Evolutionary conservation across 306 rosid species (phyloP), one percentile per base, ranked within the genome.

Genomic region (Vicia sativa): DNA sequence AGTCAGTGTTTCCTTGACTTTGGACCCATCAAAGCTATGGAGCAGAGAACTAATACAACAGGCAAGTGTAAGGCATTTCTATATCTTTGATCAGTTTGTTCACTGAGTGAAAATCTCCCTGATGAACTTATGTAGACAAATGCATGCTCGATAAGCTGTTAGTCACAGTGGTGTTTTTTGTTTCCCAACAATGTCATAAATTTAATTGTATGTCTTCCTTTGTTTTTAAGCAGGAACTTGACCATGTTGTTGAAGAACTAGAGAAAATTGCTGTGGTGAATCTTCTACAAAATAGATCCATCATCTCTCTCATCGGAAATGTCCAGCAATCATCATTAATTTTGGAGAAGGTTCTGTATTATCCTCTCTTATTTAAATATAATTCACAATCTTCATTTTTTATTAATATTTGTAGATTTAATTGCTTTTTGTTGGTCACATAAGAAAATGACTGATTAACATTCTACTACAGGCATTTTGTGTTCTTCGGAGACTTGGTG

Each of bases 301-400:
- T 93, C 45, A 93, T 93, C 67, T 93, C 98, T 72, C 98, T 93
- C 67, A 93, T 93, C 46, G 98, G 98, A 76, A 90, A 93, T 79
- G 97, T 88, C 66, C 97, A 90, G 87, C 85, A 74, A 73, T 93
- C 98, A 64, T 90, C 98, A 21, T 86, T 86, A 54, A 88, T 93
- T 81, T 84, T 93, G 79, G 98, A 93, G 79, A 90, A 88, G 97
- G 98, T 93, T 75, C 62, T 55, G 58, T 64, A 43, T 23, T 75
- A 48, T 42, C 25, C 14, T 79, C 38, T 50, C 52, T 57, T 15
- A 16, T 63, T 41, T 58, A 16, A 55, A 63, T 71, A 15, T 11
- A 12, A 46, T 63, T 67, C 44, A 64, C 28, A 15, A 55, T 16
- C 23, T 14, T 34, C 31, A 3, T n/a, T 18, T 69, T 70, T 25